A percentile compares a stretch with the other conserved stretches of the same genome.
phyloP scores from a whole-genome alignment of 2,329 filamentous ascomycete species.

The Ophiosphaerella korrae region DNA sequence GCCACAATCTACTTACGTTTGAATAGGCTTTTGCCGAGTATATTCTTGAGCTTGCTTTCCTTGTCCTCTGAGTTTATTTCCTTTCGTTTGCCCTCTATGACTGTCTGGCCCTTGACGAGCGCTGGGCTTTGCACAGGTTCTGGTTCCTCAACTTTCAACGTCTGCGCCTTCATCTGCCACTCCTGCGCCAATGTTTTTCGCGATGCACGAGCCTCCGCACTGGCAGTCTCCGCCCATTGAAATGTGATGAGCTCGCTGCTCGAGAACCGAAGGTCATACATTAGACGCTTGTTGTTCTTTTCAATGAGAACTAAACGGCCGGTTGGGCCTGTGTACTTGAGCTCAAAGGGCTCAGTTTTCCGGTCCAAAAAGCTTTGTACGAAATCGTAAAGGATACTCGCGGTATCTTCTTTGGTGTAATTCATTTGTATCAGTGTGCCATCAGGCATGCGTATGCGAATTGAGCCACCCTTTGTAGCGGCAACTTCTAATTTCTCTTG shows the following conservation, averaged over 20 bases:
- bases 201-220: conserved; percentile 59
- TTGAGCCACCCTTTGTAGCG: conserved; percentile 12
- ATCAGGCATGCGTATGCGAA: conserved; percentile 6
- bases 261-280: conserved; percentile 72
- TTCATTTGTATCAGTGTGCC: conserved; percentile 68
- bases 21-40: conserved; percentile 44
- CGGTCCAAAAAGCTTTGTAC: conserved; percentile 73
- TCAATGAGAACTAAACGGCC: conserved; percentile 52
- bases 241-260: conserved; percentile 77
- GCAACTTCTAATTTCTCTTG: conserved; percentile 91
- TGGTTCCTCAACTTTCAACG: conserved; percentile 67
- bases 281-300: conserved; percentile 62
- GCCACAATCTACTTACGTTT: conserved; percentile 20
- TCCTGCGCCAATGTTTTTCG: conserved; percentile 64
- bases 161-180: conserved; percentile 65
- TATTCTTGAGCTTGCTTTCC: conserved; percentile 48
- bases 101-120: conserved; percentile 16
- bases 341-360: conserved; percentile 69
- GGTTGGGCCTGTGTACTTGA: conserved; percentile 67
- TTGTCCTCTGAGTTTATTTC: conserved; percentile 42
- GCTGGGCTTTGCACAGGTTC: conserved; percentile 13
- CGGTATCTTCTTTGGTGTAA: conserved; percentile 72
- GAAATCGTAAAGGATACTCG: conserved; percentile 72
- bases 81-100: conserved; percentile 40
- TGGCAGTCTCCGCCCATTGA: conserved; percentile 70